Evolutionary conservation across 805 yeast genomes (phyloP).

Genomic region (Dipodascus albidus): DNA sequence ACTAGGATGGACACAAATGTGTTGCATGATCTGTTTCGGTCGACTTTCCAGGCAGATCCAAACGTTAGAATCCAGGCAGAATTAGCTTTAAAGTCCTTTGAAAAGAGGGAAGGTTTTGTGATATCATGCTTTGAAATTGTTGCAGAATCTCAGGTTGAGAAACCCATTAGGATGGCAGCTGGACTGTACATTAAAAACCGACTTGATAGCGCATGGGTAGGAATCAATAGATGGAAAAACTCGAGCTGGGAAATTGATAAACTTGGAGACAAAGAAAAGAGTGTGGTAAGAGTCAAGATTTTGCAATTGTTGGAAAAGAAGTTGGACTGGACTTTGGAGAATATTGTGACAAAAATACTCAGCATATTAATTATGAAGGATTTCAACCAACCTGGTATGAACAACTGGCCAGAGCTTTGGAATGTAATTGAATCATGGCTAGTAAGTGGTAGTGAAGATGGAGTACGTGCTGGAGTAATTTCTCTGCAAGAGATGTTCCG

Average conservation of each 20-base stretch:
- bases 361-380: background rate
- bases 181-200: background rate
- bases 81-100: background rate
- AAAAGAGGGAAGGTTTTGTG: background rate
- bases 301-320: background rate
- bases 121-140: background rate
- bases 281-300: background rate
- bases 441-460: background rate
- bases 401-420: background rate
- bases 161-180: background rate
- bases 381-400: background rate
- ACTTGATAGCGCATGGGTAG: background rate
- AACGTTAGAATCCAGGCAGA: background rate
- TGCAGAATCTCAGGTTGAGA: background rate
- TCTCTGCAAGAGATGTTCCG: background rate
- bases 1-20: background rate
- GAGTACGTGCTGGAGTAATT: background rate
- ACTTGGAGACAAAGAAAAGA: background rate
- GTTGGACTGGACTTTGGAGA: background rate
- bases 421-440: background rate
- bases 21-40: background rate
- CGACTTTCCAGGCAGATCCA: background rate
- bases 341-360: background rate
- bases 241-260: background rate
- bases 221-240: background rate